These are phyloP conservation scores for Penicillium decumbens DNA, from an alignment of 2,329 filamentous ascomycete genomes.

Conservation along the genomic window DNA sequence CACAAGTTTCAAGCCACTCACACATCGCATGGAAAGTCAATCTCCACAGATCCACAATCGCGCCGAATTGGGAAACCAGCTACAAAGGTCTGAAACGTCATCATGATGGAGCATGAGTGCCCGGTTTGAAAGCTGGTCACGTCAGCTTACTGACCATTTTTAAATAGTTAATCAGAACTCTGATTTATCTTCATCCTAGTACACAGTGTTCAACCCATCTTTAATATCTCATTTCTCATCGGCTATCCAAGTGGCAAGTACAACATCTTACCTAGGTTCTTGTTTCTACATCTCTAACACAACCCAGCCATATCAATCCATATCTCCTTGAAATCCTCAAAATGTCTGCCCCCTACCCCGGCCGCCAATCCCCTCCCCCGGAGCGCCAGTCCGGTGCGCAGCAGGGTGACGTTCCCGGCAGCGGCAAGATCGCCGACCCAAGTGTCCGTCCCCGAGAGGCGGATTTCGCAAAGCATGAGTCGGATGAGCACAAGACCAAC, in stretches of 20 bases:
- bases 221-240: not conserved
- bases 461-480: constrained; percentile 18
- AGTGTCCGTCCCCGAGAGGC: constrained; percentile 3
- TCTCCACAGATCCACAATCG: not conserved
- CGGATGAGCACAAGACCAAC: constrained; percentile 26
- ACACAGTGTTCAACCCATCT: not conserved
- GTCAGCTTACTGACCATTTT: constrained; percentile 6
- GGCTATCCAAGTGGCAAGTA: not conserved
- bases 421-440: constrained; percentile 49
- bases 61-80: not conserved
- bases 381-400: constrained; percentile 64
- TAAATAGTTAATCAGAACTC: not conserved
- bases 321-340: not conserved
- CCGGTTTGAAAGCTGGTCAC: constrained; percentile 15
- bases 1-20: not conserved
- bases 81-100: constrained; percentile 23
- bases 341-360: constrained; percentile 60
- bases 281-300: not conserved
- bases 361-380: constrained; percentile 73
- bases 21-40: not conserved
- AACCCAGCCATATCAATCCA: not conserved
- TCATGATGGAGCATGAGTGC: constrained; percentile 27
- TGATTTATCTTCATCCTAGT: not conserved
- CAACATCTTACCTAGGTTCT: no score
- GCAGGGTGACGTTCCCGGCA: constrained; percentile 54